Base-by-base conservation (phyloP, 768 basidiomycete species). In the Mycena floridula region DNA sequence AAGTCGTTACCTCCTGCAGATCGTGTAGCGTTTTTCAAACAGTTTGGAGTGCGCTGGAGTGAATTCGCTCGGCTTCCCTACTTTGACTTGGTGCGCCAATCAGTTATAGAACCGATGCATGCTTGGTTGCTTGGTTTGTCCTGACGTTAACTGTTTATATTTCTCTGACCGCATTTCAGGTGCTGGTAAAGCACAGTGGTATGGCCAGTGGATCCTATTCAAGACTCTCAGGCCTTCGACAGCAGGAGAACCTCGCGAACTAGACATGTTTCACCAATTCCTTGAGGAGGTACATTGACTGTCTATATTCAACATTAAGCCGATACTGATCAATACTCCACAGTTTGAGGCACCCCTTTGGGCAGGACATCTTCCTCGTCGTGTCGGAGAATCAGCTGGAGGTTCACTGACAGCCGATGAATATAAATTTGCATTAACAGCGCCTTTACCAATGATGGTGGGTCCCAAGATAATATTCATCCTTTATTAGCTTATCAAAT, bases 401-500 rank as follows among this genome's bases (percentile, higher is more conserved):
- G 58, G 58, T 6, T 51, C 47, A 2, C 55, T 59, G 7, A 53
- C 48, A 4, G 53, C 58, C 1, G 58, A 59, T 37, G 53, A 59
- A 35, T 58, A 57, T 53, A 58, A 58, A 41, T 40, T 37, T 20
- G 37, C 53, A 25, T 43, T 42, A n/a, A 22, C 51, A 1, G 45
- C 42, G 5, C 51, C 54, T 16, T 48, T 45, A 22, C 48, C 53
- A 5, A 40, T 57, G 15, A 43, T 54, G n/a, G 53, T 54, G 26
- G 12, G 43, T 30, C 28, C n/a, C 16, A 30, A 30, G 9, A 30
- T 30, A 9, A 9, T 30, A 30, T 30, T 30, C 28, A n/a, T n/a
- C n/a, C n/a, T n/a, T n/a, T n/a, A n/a, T n/a, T n/a, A n/a, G n/a
- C n/a, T n/a, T n/a, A n/a, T n/a, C n/a, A n/a, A n/a, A 9, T 16